These are phyloP conservation scores for Neurospora sp. DNA, from an alignment of 495 filamentous ascomycete species.

Conservation along the genomic window DNA sequence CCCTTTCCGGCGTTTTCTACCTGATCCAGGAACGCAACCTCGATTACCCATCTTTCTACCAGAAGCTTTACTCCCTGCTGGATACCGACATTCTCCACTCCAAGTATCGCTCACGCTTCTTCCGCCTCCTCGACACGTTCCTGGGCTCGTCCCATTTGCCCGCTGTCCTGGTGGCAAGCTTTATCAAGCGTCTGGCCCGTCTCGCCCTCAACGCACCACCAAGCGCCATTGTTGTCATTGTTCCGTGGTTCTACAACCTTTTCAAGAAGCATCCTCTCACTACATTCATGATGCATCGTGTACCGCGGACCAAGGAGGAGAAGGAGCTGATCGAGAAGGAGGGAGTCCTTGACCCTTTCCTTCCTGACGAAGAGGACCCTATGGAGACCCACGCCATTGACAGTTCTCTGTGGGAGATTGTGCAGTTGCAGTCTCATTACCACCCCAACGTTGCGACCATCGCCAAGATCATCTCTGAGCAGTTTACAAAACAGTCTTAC, in stretches of 20 bases:
- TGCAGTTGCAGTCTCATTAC: conserved; percentile 82
- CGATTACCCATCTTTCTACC: conserved; percentile 92
- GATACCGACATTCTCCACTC: conserved; percentile 81
- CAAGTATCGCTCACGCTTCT: conserved; percentile 85
- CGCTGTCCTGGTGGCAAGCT: conserved; percentile 80
- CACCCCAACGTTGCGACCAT: conserved; percentile 95
- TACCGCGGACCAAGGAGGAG: conserved; percentile 44
- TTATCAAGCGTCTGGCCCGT: conserved; percentile 84
- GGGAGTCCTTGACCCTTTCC: conserved; percentile 74
- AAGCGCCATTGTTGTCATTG: conserved; percentile 71
- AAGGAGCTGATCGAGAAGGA: conserved; percentile 47
- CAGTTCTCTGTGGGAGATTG: conserved; percentile 90
- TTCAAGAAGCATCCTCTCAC: conserved; percentile 82
- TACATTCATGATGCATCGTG: conserved; percentile 91
- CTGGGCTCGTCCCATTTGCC: conserved; percentile 89
- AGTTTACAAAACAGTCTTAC: conserved; percentile 93
- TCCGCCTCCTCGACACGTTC: conserved; percentile 87
- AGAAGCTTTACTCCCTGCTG: conserved; percentile 84
- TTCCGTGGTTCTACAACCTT: conserved; percentile 93
- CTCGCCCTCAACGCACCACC: conserved; percentile 78
- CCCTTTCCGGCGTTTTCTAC: conserved; percentile 89
- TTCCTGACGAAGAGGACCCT: conserved; percentile 64
- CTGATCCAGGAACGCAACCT: conserved; percentile 88
- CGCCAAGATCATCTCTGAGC: conserved; percentile 87
- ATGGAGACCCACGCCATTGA: conserved; percentile 80